Base-by-base conservation (phyloP, 75 land plant genomes). In the Gnetum montanum region DNA sequence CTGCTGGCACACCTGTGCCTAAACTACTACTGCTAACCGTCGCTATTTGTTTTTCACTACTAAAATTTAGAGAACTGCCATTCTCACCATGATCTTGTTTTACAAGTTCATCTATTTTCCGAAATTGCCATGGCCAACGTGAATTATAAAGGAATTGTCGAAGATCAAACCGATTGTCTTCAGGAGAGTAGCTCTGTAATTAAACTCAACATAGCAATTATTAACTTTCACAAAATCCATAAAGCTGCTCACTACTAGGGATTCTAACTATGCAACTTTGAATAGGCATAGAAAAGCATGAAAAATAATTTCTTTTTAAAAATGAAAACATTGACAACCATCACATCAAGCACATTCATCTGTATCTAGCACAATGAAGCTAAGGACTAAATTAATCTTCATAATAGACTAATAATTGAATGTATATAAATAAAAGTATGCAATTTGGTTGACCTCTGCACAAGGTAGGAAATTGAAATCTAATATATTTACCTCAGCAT, bases 91-190 rank as follows among this genome's bases (percentile, higher is more conserved):
- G 58, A 30, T 62, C n/a, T 40, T 79, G 34, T 13, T 54, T 2
- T 23, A 70, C 82, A 43, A 81, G 79, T 43, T 91, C 73, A 67
- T 91, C 97, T 46, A 91, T 91, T 60, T 78, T 80, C n/a, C 77
- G 73, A 37, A 91, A 86, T 50, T 91, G 97, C 75, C 75, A 91
- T 4, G 97, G 97, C 97, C 97, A 91, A 57, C 88, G 76, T 50
- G 80, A 66, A 63, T 91, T 91, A 61, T 91, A 91, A 7, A 91
- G 66, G 38, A 91, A 91, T 47, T 91, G 97, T 25, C 97, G 81
- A n/a, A 83, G 85, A 60, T 91, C 97, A 59, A 86, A 91, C 41
- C 97, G 73, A 45, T 91, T 91, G 60, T 91, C 97, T 34, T 88
- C 97, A 0, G 97, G 97, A 18, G 97, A 91, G 46, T 91, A 91